Percentiles rank a stretch among this genome's conserved stretches.
phyloP scores from a whole-genome alignment of 371 early-diverging fungal species.

The Nematocida ausubeli region DNA sequence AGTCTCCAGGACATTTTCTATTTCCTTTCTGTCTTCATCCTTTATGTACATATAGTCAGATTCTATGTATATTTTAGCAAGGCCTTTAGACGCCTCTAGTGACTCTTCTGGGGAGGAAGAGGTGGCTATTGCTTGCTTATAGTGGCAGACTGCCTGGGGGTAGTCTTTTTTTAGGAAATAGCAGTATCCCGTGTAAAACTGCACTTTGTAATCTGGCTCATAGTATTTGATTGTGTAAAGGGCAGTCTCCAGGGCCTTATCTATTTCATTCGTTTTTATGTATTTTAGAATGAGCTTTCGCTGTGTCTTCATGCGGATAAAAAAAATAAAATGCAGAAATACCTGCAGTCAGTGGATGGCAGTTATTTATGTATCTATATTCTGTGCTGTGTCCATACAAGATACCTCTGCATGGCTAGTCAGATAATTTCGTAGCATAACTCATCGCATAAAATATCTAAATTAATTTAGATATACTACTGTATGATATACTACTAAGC shows the following conservation, averaged over 20 bases:
- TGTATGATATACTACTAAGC: too few species aligned
- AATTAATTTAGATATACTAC: too few species aligned
- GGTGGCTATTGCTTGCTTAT: neutral
- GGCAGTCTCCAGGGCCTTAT: neutral
- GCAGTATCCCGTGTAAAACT: conserved; percentile 1
- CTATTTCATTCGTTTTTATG: neutral
- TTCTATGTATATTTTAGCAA: conserved; percentile 3
- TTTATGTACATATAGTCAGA: neutral
- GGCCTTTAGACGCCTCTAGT: neutral
- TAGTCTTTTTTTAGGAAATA: neutral
- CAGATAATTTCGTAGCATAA: too few species aligned
- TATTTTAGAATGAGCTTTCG: neutral
- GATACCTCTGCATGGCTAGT: too few species aligned
- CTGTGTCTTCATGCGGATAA: neutral
- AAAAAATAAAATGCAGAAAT: conserved; percentile 14
- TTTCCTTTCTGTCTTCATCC: neutral
- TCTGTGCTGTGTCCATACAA: too few species aligned
- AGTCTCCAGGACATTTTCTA: neutral
- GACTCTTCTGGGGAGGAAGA: neutral
- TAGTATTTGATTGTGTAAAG: neutral
- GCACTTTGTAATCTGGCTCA: neutral
- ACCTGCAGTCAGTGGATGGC: too few species aligned
- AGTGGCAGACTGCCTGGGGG: neutral
- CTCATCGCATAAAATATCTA: too few species aligned
- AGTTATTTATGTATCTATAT: too few species aligned